Evolutionary conservation across 345 rosid species (phyloP).

Genomic region (Rhizophora mangle): DNA sequence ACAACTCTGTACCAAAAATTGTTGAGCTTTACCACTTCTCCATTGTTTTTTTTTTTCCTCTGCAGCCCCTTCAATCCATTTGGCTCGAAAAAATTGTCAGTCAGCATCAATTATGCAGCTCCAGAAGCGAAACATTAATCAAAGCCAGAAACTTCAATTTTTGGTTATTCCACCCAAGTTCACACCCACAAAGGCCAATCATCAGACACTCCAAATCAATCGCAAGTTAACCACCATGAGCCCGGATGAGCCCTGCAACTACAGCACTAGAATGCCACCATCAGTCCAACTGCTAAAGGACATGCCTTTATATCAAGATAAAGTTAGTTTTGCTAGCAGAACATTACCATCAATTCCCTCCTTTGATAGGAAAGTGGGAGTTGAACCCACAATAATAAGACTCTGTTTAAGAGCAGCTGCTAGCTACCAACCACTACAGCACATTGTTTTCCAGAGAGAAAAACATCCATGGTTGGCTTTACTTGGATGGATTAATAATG

Average conservation of each 20-base stretch:
- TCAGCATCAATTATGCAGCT: constrained; percentile 3
- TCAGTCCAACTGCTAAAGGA: not conserved
- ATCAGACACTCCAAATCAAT: not conserved
- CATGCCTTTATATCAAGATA: not conserved
- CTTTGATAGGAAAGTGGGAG: not conserved
- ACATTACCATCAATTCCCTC: not conserved
- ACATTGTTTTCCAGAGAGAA: not conserved
- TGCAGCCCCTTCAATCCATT: not conserved
- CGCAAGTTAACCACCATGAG: not conserved
- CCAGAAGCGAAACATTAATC: not conserved
- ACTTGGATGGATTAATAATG: constrained; percentile 29
- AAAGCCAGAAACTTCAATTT: not conserved
- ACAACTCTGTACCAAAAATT: not conserved
- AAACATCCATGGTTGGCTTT: not conserved
- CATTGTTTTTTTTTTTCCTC: not conserved
- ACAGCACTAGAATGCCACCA: not conserved
- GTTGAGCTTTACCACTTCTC: not conserved
- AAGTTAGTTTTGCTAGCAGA: not conserved
- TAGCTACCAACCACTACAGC: not conserved
- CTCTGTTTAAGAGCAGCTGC: not conserved
- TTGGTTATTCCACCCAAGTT: not conserved
- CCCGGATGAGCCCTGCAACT: not conserved
- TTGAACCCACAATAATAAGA: not conserved
- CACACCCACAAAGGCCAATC: not conserved
- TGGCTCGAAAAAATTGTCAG: not conserved